Evolutionary conservation across 441 rosid genomes (phyloP).

Genomic region (Gossypium lobatum): DNA sequence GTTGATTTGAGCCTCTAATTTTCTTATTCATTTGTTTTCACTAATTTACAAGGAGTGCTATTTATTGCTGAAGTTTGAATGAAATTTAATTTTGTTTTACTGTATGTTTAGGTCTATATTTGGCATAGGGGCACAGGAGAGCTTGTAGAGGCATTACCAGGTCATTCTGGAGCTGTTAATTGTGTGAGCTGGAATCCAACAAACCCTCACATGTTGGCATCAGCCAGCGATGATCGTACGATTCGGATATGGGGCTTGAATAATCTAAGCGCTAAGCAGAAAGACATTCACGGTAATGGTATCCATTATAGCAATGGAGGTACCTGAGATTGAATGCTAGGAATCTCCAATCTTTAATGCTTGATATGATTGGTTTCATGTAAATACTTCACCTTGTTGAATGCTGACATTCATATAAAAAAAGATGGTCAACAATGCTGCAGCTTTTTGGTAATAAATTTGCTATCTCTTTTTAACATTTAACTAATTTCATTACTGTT

Average conservation of each 20-base stretch:
- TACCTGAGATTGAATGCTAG: constrained; percentile 7
- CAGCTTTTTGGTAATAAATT: constrained; percentile 34
- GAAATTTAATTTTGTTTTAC: too few species aligned
- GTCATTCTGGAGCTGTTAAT: constrained; percentile 69
- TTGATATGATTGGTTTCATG: constrained; percentile 27
- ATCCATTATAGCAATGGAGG: constrained; percentile 48
- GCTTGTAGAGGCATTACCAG: constrained; percentile 38
- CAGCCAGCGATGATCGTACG: constrained; percentile 73
- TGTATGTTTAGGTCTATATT: constrained; percentile 51
- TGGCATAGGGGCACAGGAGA: constrained; percentile 58
- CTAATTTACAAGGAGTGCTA: not conserved
- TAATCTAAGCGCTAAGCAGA: constrained; percentile 28
- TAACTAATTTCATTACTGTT: not conserved
- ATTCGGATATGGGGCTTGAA: constrained; percentile 73
- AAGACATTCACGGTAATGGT: constrained; percentile 31
- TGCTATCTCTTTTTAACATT: constrained; percentile 15
- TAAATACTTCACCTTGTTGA: constrained; percentile 31
- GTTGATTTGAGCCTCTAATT: not conserved
- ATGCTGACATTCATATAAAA: constrained; percentile 32
- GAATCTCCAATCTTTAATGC: constrained; percentile 12
- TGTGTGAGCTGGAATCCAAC: constrained; percentile 74
- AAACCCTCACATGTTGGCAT: constrained; percentile 65
- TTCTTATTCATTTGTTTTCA: too few species aligned
- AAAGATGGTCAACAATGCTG: constrained; percentile 24
- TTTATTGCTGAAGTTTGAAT: not conserved